Evolutionary conservation across 108 stramenopile species (phyloP).

Genomic region (Seminavis robusta): DNA sequence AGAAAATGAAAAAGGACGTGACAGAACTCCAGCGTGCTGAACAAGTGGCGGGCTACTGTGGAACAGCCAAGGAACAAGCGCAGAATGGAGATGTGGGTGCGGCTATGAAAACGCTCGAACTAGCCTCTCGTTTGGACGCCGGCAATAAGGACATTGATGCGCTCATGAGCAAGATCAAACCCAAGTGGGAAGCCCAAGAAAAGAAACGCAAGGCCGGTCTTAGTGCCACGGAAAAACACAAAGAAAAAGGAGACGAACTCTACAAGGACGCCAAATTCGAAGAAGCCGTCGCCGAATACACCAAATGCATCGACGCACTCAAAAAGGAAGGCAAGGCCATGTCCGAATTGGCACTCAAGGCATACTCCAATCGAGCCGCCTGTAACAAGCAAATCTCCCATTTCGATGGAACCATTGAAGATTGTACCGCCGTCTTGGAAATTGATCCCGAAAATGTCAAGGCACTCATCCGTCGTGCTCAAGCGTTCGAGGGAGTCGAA

Average conservation of each 20-base stretch:
- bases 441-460: slow-evolving; percentile 95
- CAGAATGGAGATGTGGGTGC: slow-evolving; percentile 83
- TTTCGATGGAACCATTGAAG: slow-evolving; percentile 95
- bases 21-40: slow-evolving; percentile 86
- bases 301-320: slow-evolving; percentile 88
- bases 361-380: slow-evolving; percentile 94
- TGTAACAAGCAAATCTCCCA: slow-evolving; percentile 99
- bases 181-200: slow-evolving; percentile 90
- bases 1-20: slow-evolving; percentile 89
- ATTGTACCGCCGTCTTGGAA: slow-evolving; percentile 96
- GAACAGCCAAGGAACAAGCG: slow-evolving; percentile 86
- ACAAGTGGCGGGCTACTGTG: slow-evolving; percentile 79
- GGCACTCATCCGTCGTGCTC: slow-evolving; percentile 96
- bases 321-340: slow-evolving; percentile 52
- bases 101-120: slow-evolving; percentile 88
- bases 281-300: slow-evolving; percentile 90
- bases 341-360: slow-evolving; percentile 91
- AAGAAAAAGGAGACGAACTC: slow-evolving; percentile 93
- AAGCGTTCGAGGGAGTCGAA: slow-evolving; percentile 97
- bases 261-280: slow-evolving; percentile 88
- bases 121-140: slow-evolving; percentile 90
- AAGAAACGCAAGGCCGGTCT: slow-evolving; percentile 78
- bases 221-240: slow-evolving; percentile 79
- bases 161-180: slow-evolving; percentile 85
- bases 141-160: slow-evolving; percentile 88